These are phyloP conservation scores for Leishmania guyanensis DNA, from an alignment of 208 protist species.

Conservation along the genomic window DNA sequence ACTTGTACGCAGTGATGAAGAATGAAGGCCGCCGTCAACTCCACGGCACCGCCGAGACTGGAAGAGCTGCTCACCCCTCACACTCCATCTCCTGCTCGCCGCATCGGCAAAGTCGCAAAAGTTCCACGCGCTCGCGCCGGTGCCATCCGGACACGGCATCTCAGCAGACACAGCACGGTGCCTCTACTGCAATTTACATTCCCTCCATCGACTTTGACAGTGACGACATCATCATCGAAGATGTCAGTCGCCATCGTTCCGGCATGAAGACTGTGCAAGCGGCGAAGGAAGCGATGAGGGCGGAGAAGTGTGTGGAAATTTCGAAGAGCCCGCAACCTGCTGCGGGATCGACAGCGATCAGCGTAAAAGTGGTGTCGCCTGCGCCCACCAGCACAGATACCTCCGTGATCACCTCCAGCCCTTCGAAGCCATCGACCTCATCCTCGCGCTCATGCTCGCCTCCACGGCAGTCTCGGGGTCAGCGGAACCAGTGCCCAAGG, in stretches of 20 bases:
- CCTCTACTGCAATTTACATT: slow-evolving; percentile 5
- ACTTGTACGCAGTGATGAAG: slow-evolving; percentile 7
- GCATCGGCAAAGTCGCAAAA: not conserved
- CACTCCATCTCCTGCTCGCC: not conserved
- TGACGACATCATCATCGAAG: not conserved
- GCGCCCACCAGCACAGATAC: slow-evolving; percentile 24
- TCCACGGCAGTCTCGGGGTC: not conserved
- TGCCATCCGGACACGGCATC: not conserved
- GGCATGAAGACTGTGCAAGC: not conserved
- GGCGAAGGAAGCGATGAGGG: not conserved
- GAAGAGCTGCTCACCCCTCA: not conserved
- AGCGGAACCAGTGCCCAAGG: slow-evolving; percentile 9
- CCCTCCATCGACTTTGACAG: slow-evolving; percentile 11
- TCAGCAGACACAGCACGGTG: not conserved
- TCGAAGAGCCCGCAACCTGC: not conserved
- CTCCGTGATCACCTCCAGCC: slow-evolving; percentile 22
- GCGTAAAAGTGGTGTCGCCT: not conserved
- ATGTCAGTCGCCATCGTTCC: not conserved
- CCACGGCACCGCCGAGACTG: not conserved
- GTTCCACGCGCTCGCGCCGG: not conserved
- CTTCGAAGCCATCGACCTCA: slow-evolving; percentile 16
- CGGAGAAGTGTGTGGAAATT: not conserved
- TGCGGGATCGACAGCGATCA: not conserved
- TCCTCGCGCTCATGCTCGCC: slow-evolving; percentile 14
- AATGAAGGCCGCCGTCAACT: slow-evolving; percentile 4